Evolutionary conservation across 2,329 filamentous ascomycete genomes (phyloP).

Genomic region (Beauveria brongniartii): DNA sequence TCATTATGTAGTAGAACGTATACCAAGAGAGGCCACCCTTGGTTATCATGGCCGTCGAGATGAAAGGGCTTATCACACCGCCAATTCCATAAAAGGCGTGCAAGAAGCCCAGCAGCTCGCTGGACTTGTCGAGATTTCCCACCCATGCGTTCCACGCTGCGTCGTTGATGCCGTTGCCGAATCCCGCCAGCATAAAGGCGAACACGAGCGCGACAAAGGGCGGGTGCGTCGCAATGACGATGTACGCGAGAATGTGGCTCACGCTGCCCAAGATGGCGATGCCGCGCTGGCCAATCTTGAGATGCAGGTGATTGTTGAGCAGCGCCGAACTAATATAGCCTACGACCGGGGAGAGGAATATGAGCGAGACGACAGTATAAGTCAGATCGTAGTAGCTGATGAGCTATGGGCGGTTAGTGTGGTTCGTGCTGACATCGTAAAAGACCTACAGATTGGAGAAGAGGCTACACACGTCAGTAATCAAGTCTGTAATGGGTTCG

Average conservation of each 20-base stretch:
- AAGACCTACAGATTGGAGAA: slow-evolving; percentile 42
- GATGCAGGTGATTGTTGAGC: slow-evolving; percentile 30
- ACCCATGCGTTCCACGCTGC: slow-evolving; percentile 47
- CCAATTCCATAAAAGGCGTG: slow-evolving; percentile 63
- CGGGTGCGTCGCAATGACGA: slow-evolving; percentile 55
- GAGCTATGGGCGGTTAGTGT: slow-evolving; percentile 14
- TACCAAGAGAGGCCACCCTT: slow-evolving; percentile 57
- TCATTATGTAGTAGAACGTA: slow-evolving; percentile 68
- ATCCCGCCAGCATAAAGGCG: slow-evolving; percentile 57
- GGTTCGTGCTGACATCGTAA: neutral
- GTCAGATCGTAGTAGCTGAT: slow-evolving; percentile 30
- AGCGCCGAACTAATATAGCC: slow-evolving; percentile 37
- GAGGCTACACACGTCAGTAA: slow-evolving; percentile 26
- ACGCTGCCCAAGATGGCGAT: slow-evolving; percentile 32
- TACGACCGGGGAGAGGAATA: slow-evolving; percentile 33
- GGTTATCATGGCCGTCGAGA: slow-evolving; percentile 63
- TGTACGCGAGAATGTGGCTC: slow-evolving; percentile 53
- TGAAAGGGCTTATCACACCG: slow-evolving; percentile 58
- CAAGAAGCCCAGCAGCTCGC: slow-evolving; percentile 60
- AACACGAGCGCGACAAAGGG: slow-evolving; percentile 60
- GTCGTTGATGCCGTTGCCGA: slow-evolving; percentile 60
- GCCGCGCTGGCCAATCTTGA: slow-evolving; percentile 31
- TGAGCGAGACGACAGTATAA: slow-evolving; percentile 34
- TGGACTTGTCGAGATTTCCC: slow-evolving; percentile 61
- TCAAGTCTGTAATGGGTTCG: neutral